Evolutionary conservation across 2,329 filamentous ascomycete species (phyloP).

Genomic region (Hansfordia pulvinata): DNA sequence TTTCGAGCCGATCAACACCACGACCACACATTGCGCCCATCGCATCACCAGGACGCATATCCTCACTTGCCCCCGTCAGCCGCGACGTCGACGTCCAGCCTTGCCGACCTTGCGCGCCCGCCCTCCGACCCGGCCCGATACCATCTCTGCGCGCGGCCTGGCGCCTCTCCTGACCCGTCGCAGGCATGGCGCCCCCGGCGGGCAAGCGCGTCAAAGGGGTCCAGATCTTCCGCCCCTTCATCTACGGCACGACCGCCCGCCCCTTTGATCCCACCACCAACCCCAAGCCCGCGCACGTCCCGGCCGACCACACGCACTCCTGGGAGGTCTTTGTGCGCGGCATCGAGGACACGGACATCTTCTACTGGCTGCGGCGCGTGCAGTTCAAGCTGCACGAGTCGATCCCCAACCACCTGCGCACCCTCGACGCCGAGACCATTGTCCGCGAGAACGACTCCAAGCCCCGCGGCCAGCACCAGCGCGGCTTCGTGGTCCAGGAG

Average conservation of each 20-base stretch:
- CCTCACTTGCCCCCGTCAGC: no score
- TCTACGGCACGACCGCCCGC: constrained; percentile 69
- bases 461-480: constrained; percentile 34
- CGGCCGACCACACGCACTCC: constrained; percentile 87
- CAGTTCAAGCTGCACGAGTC: constrained; percentile 98
- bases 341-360: constrained; percentile 78
- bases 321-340: constrained; percentile 94
- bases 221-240: constrained; percentile 50
- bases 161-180: constrained; percentile 2
- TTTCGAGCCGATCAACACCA: no score
- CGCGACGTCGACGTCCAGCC: no score
- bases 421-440: constrained; percentile 26
- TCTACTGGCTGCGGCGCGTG: constrained; percentile 91
- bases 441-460: constrained; percentile 15
- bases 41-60: no score
- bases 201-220: constrained; percentile 53
- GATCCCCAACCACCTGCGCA: constrained; percentile 81
- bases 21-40: no score
- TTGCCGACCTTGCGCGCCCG: no score
- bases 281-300: constrained; percentile 62
- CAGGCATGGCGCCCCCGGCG: constrained; percentile 43
- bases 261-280: constrained; percentile 67
- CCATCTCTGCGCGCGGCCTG: constrained; percentile 3
- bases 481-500: constrained; percentile 65
- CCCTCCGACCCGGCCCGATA: background rate